Evolutionary conservation across 2,329 filamentous ascomycete species (phyloP).

Genomic region (Aspergillus texensis): DNA sequence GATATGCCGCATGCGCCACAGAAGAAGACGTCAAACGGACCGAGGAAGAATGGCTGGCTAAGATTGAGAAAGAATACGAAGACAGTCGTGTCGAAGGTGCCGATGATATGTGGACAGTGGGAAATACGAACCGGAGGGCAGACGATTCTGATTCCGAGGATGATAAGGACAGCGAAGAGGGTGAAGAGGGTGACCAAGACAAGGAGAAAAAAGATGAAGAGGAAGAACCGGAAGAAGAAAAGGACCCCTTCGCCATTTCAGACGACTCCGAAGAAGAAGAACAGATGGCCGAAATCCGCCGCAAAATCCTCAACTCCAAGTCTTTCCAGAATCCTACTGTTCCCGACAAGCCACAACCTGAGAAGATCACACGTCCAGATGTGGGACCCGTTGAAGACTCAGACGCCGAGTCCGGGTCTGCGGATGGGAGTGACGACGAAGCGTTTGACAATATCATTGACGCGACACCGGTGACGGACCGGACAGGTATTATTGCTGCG

Average conservation of each 20-base stretch:
- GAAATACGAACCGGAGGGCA: conserved; percentile 76
- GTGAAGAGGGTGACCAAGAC: conserved; percentile 50
- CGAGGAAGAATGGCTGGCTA: conserved; percentile 84
- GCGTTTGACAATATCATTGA: conserved; percentile 93
- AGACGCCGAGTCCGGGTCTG: conserved; percentile 72
- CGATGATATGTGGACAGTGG: conserved; percentile 84
- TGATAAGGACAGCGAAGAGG: conserved; percentile 48
- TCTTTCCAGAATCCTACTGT: conserved; percentile 68
- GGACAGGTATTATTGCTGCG: conserved; percentile 70
- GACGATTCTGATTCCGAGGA: conserved; percentile 57
- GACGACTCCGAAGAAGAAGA: conserved; percentile 81
- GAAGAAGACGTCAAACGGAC: conserved; percentile 82
- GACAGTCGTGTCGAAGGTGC: conserved; percentile 68
- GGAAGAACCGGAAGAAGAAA: conserved; percentile 47
- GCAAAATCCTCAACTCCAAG: conserved; percentile 88
- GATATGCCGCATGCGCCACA: conserved; percentile 80
- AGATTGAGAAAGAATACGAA: conserved; percentile 85
- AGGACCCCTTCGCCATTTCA: conserved; percentile 75
- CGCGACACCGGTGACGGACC: conserved; percentile 85
- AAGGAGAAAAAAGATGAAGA: conserved; percentile 50
- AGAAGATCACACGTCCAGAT: conserved; percentile 65
- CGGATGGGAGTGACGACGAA: conserved; percentile 62
- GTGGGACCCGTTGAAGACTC: conserved; percentile 57
- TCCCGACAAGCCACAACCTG: conserved; percentile 58
- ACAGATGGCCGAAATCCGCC: conserved; percentile 89